Evolutionary conservation across 352 stramenopile genomes (phyloP), one percentile per base, ranked within the genome.

Genomic region (Paralagenidium karlingii): DNA sequence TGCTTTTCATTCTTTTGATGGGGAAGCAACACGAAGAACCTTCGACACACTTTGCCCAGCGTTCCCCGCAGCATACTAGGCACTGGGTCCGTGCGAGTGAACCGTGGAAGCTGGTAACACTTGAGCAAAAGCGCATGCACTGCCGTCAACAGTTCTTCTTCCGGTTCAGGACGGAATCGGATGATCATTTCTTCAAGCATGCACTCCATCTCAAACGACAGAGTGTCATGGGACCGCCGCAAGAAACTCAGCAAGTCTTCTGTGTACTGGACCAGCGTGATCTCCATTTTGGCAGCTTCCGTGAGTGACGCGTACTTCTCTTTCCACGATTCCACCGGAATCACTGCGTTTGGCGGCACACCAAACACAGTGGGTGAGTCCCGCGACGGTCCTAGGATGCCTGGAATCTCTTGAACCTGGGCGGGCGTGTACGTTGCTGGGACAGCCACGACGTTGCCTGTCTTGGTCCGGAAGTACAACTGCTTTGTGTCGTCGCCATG

Each of bases 151-250:
- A 99, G 70, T 56, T 99, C 95, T 56, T 98, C 94, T 58, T 98
- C 94, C 5, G 95, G 95, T 39, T 96, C 95, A 12, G 91, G 92
- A 1, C 94, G 83, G 51, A 99, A 99, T 29, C 94, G 89, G 5
- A 96, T 92, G 54, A 98, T 99, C 51, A 99, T 81, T 52, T 99
- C 94, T 64, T 99, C 95, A 24, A 99, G 62, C 58, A 99, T 97
- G 24, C 82, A 91, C 68, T 99, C 96, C 67, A 99, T 94, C 53
- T 96, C 87, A 52, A 93, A 93, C 34, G 74, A 93, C 31, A 96
- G 61, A 18, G 77, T 70, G 43, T 89, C 73, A 50, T 84, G 82
- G 44, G 75, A 81, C 55, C 88, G 82, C 63, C 61, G 96, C 18
- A 99, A 60, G 42, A 93, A 96, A 29, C 94, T 97, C 56, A 98